Evolutionary conservation across 2,329 filamentous ascomycete genomes (phyloP).

Genomic region (Colletotrichum paranaense): DNA sequence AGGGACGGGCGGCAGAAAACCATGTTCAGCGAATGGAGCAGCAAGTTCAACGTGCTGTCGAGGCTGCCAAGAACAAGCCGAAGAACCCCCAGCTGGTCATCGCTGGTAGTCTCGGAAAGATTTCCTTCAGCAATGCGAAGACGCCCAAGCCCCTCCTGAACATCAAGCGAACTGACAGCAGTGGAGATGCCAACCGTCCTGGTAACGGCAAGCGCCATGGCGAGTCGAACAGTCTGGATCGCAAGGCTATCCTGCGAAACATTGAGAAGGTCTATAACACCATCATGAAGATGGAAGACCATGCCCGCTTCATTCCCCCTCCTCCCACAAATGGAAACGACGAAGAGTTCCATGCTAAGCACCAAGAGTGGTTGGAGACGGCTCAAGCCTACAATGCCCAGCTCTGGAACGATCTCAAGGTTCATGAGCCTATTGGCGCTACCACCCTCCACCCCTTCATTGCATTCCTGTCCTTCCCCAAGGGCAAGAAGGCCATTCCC

Average conservation of each 20-base stretch:
- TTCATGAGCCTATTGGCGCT: slow-evolving; percentile 88
- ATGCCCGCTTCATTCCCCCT: slow-evolving; percentile 82
- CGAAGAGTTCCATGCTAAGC: slow-evolving; percentile 75
- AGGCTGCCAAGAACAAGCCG: slow-evolving; percentile 95
- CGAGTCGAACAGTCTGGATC: slow-evolving; percentile 69
- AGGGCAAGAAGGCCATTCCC: slow-evolving; percentile 96
- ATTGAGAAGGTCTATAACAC: slow-evolving; percentile 90
- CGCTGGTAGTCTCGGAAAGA: slow-evolving; percentile 95
- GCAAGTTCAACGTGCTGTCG: slow-evolving; percentile 95
- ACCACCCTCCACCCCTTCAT: slow-evolving; percentile 93
- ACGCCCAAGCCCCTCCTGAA: slow-evolving; percentile 95
- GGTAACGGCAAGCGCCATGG: slow-evolving; percentile 55
- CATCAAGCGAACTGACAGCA: slow-evolving; percentile 86
- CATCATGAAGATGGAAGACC: slow-evolving; percentile 94
- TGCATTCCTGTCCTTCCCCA: slow-evolving; percentile 91
- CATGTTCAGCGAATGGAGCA: slow-evolving; percentile 99
- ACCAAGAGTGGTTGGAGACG: slow-evolving; percentile 83
- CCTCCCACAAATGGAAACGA: slow-evolving; percentile 71
- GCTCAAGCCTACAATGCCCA: slow-evolving; percentile 79
- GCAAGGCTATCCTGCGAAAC: slow-evolving; percentile 85
- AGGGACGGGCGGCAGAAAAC: slow-evolving; percentile 89
- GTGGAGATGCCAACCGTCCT: slow-evolving; percentile 67
- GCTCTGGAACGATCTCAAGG: slow-evolving; percentile 89
- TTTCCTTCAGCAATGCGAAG: slow-evolving; percentile 98
- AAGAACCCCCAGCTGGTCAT: slow-evolving; percentile 98